Percentiles rank a stretch among this genome's conserved stretches.
These are phyloP conservation scores for Globisporangium cystogenes DNA, from an alignment of 352 stramenopile genomes.

Conservation along the genomic window DNA sequence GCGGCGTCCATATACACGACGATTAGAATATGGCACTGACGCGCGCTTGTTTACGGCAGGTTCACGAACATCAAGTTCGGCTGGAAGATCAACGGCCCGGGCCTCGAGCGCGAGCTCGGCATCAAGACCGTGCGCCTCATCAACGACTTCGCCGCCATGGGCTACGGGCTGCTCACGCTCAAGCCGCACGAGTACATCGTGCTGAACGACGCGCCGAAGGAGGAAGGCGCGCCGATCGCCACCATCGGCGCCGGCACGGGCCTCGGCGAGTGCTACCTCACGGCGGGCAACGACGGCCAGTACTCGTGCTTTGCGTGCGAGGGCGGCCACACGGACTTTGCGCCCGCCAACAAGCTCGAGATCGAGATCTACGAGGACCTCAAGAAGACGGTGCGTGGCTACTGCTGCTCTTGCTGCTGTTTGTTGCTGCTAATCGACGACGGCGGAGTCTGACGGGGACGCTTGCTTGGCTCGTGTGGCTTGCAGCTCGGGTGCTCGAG, in stretches of 20 bases:
- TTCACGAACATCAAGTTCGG: slow-evolving; percentile 93
- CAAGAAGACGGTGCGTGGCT: slow-evolving; percentile 38
- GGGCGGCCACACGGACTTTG: slow-evolving; percentile 95
- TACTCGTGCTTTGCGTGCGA: slow-evolving; percentile 94
- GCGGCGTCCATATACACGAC: too few relatives aligned
- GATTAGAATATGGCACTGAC: too few relatives aligned
- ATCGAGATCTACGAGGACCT: slow-evolving; percentile 83
- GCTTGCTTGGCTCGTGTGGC: background rate
- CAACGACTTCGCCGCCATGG: slow-evolving; percentile 97
- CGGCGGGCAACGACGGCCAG: slow-evolving; percentile 66
- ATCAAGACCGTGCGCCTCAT: slow-evolving; percentile 91
- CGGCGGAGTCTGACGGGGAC: background rate
- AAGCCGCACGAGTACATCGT: slow-evolving; percentile 90
- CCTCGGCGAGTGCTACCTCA: slow-evolving; percentile 96
- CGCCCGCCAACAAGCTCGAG: slow-evolving; percentile 84
- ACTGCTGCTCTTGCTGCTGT: background rate
- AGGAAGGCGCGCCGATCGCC: slow-evolving; percentile 87
- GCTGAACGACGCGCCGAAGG: slow-evolving; percentile 69
- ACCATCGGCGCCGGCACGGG: slow-evolving; percentile 96
- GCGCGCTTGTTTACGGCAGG: slow-evolving; percentile 12
- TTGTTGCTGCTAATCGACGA: background rate
- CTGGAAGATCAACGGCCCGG: slow-evolving; percentile 85
- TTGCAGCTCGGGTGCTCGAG: slow-evolving; percentile 72
- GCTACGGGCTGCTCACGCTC: slow-evolving; percentile 95
- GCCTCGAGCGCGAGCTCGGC: slow-evolving; percentile 72